Evolutionary conservation across 305 asterid genomes (phyloP).

Genomic region (Lippia alba): DNA sequence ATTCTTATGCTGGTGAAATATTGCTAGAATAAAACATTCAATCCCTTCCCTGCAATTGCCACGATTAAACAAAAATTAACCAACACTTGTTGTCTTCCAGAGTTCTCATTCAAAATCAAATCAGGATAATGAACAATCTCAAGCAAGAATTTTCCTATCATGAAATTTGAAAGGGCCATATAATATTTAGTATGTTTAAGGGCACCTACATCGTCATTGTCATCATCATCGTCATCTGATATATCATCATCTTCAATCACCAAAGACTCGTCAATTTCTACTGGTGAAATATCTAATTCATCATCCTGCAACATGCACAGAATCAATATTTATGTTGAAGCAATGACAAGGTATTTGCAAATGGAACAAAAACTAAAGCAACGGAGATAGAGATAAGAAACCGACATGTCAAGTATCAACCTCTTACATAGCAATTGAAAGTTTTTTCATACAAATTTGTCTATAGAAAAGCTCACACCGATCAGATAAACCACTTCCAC

Average conservation of each 20-base stretch:
- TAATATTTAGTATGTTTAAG: conserved; percentile 20
- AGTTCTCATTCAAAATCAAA: too few species aligned
- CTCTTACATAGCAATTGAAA: not conserved
- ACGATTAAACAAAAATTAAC: not conserved
- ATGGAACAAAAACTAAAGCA: not conserved
- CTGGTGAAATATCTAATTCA: conserved; percentile 83
- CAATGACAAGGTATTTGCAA: not conserved
- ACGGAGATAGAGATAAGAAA: not conserved
- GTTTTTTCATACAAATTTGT: too few species aligned
- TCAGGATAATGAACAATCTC: not conserved
- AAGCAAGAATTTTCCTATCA: conserved; percentile 6
- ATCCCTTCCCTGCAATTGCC: conserved; percentile 2
- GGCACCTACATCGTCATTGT: conserved; percentile 75
- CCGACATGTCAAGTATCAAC: too few species aligned
- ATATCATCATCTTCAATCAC: conserved; percentile 98
- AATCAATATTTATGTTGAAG: not conserved
- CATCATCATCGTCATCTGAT: conserved; percentile 89
- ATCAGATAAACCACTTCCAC: not conserved
- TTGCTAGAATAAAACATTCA: not conserved
- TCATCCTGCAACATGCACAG: conserved; percentile 70
- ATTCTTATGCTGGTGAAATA: not conserved
- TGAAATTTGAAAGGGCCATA: not conserved
- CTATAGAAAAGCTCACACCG: not conserved
- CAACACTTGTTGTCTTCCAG: too few species aligned
- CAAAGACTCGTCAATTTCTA: conserved; percentile 86